These are phyloP conservation scores for Hondaea fermentalgiana DNA, from an alignment of 108 stramenopile genomes.

Conservation along the genomic window DNA sequence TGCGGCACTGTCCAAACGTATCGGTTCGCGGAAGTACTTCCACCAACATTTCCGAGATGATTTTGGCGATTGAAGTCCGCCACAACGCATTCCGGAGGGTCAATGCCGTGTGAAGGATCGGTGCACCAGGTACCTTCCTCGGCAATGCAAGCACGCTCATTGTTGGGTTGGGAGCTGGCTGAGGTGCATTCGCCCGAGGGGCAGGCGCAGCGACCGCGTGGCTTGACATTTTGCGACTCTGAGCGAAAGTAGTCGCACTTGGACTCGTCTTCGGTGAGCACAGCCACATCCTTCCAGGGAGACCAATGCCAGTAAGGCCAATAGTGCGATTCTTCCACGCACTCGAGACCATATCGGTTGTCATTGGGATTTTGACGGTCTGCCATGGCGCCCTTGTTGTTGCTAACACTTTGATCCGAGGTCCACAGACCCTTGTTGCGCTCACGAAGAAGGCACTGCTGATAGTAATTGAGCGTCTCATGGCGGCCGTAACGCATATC, in stretches of 20 bases:
- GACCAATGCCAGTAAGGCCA: constrained; percentile 43
- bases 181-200: background rate
- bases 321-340: constrained; percentile 43
- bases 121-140: constrained; percentile 22
- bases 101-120: background rate
- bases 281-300: constrained; percentile 46
- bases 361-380: constrained; percentile 42
- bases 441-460: constrained; percentile 26
- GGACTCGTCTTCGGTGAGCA: constrained; percentile 11
- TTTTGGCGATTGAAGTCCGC: constrained; percentile 31
- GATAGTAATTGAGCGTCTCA: constrained; percentile 33
- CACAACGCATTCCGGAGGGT: constrained; percentile 20
- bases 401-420: constrained; percentile 29
- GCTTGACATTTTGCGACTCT: constrained; percentile 23
- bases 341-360: constrained; percentile 38
- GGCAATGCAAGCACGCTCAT: constrained; percentile 26
- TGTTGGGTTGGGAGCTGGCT: constrained; percentile 9
- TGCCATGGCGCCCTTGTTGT: background rate
- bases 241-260: background rate
- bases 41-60: constrained; percentile 41
- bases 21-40: constrained; percentile 29
- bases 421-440: constrained; percentile 43
- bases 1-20: constrained; percentile 38
- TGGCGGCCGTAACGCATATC: constrained; percentile 39
- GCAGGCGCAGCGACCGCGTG: background rate